Base-by-base conservation (phyloP, 2,329 filamentous ascomycete genomes). In the Iodosphaeria phyllophila region DNA sequence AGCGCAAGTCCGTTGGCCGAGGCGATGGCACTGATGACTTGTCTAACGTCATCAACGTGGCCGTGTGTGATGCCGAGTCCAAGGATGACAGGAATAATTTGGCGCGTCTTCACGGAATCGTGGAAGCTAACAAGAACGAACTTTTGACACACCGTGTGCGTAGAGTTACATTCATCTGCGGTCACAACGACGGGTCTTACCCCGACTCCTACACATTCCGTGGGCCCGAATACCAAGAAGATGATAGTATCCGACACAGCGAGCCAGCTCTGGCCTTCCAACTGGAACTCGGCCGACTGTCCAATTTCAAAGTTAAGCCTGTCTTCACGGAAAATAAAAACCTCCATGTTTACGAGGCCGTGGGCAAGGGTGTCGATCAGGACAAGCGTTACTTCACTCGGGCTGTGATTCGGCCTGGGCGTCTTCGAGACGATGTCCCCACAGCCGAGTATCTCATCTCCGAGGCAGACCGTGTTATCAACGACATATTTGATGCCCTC, bases 241-340 rank as follows among this genome's bases (percentile, higher is more conserved):
- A 98, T 43, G 71, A 79, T 50, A 92, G 78, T 50, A 95, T 98
- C 44, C 86, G 89, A 58, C 86, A 98, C 61, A 91, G 71, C 35
- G 89, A 98, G 56, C 89, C 89, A 25, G 86, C 89, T 28, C 64
- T 93, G 50, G 84, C 89, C 44, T 98, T 95, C 79, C 89, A 98
- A 62, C 78, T 95, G 48, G 89, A 98, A 55, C 73, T 98, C 35
- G 76, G 74, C 30, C 78, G 89, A 50, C 69, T 98, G 16, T 78
- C 77, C 44, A 95, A 93, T 59, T 98, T 98, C 69, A 74, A 83
- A 58, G 92, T 95, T 56, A 91, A 84, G 59, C 86, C 89, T 3
- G 83, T 98, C 25, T 98, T 98, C 57, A 95, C 89, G 0, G 84
- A 95, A 55, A 98, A 98, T 63, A 78, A 91, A 46, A 95, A 92